phyloP scores from a whole-genome alignment of 140 eudicot species.

The Anethum foeniculum region DNA sequence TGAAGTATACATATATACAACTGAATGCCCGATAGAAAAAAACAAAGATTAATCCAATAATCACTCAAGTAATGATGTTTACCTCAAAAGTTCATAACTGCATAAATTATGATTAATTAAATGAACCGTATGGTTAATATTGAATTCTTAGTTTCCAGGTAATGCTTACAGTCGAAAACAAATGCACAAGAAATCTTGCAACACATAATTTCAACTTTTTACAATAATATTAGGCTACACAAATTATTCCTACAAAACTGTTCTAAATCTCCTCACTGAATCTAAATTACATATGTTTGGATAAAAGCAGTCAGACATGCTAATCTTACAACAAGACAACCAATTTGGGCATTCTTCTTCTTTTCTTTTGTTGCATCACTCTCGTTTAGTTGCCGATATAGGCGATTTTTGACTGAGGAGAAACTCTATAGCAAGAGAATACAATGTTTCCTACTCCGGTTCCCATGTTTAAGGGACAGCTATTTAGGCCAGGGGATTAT shows the following conservation, averaged over 20 bases:
- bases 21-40: not conserved
- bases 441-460: not conserved
- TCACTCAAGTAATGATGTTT: not conserved
- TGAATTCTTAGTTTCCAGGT: slow-evolving; percentile 23
- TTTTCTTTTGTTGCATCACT: slow-evolving; percentile 19
- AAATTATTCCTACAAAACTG: slow-evolving; percentile 96
- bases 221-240: slow-evolving; percentile 58
- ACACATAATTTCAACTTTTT: slow-evolving; percentile 48
- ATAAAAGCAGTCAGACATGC: slow-evolving; percentile 35
- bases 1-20: not conserved
- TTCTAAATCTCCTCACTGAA: slow-evolving; percentile 55
- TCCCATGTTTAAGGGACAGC: not conserved
- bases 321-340: slow-evolving; percentile 77
- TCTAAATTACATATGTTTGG: slow-evolving; percentile 58
- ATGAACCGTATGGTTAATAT: slow-evolving; percentile 26
- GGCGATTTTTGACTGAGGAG: slow-evolving; percentile 21
- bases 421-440: slow-evolving; percentile 25
- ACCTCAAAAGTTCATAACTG: slow-evolving; percentile 8
- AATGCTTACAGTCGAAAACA: slow-evolving; percentile 31
- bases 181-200: slow-evolving; percentile 31
- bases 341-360: slow-evolving; percentile 24
- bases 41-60: not conserved
- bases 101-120: slow-evolving; percentile 17
- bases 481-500: slow-evolving; percentile 12
- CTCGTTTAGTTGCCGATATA: slow-evolving; percentile 39